A percentile compares a stretch with the other conserved stretches of the same genome.
Conservation (phyloP, 1,284 basidiomycete species). For the Marasmius fiardii region DNA sequence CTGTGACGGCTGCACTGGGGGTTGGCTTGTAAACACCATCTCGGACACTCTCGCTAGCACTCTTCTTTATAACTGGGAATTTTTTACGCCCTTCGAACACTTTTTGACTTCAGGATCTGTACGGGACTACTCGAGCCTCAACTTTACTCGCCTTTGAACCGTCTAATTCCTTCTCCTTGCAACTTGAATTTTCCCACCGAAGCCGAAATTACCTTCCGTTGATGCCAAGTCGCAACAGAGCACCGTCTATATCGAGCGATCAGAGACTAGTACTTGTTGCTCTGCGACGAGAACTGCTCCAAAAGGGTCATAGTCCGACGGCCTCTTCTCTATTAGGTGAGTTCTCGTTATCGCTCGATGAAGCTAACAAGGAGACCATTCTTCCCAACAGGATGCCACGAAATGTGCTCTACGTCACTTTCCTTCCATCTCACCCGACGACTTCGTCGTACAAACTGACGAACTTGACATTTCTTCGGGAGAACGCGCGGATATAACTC, state of each 20-base stretch:
- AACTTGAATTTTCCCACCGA: too few species aligned
- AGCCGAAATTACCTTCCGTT: not conserved
- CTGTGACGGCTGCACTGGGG: too few species aligned
- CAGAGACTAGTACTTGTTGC: not conserved
- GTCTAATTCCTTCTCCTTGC: too few species aligned
- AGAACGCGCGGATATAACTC: not conserved
- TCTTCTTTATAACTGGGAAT: too few species aligned
- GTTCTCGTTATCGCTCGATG: too few species aligned
- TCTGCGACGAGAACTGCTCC: not conserved
- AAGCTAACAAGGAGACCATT: not conserved
- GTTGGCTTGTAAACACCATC: too few species aligned
- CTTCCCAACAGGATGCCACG: not conserved
- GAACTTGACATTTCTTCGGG: not conserved
- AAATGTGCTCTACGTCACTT: not conserved
- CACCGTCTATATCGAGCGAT: not conserved
- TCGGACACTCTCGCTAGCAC: too few species aligned
- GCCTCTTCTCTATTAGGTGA: not conserved
- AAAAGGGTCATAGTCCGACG: not conserved
- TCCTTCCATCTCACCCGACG: not conserved
- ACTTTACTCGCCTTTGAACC: too few species aligned
- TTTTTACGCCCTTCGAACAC: too few species aligned
- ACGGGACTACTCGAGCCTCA: too few species aligned
- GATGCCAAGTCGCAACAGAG: not conserved
- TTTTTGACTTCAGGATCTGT: too few species aligned
- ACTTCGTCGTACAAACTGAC: not conserved